These are phyloP conservation scores for Penicillium ucsense DNA, from an alignment of 495 filamentous ascomycete species.

Conservation along the genomic window DNA sequence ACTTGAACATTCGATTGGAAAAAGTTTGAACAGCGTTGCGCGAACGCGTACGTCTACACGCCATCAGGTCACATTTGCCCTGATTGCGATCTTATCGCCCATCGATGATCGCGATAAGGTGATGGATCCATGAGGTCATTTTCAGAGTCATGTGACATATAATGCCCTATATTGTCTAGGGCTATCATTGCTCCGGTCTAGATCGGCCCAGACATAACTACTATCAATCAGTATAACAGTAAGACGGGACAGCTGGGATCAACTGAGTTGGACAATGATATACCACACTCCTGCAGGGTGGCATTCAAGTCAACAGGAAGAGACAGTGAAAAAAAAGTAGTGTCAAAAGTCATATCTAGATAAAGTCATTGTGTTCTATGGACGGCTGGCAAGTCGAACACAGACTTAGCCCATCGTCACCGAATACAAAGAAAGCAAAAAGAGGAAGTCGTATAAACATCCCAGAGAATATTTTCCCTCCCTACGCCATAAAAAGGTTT, in stretches of 20 bases:
- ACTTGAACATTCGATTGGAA: neutral
- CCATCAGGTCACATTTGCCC: neutral
- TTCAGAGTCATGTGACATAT: conserved; percentile 3
- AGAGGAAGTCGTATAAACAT: conserved; percentile 38
- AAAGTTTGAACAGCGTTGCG: neutral
- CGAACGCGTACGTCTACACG: neutral
- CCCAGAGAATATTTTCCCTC: conserved; percentile 40
- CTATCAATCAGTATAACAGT: neutral
- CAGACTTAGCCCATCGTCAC: conserved; percentile 23
- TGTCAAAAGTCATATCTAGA: conserved; percentile 8
- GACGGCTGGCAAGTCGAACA: conserved; percentile 10
- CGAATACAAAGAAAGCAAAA: conserved; percentile 21
- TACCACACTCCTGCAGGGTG: no score
- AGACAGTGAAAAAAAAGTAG: neutral
- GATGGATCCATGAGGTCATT: conserved; percentile 9
- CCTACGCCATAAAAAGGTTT: conserved; percentile 42
- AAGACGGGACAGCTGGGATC: no score
- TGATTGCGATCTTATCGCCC: conserved; percentile 2
- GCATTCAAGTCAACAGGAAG: no score
- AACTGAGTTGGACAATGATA: no score
- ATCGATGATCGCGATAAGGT: conserved; percentile 1
- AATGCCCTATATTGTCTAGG: conserved; percentile 12
- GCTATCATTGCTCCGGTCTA: neutral
- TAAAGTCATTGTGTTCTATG: conserved; percentile 17
- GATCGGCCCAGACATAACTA: neutral